These are phyloP conservation scores for Naganishia cerealis DNA, from an alignment of 1,284 basidiomycete genomes.

Conservation along the genomic window DNA sequence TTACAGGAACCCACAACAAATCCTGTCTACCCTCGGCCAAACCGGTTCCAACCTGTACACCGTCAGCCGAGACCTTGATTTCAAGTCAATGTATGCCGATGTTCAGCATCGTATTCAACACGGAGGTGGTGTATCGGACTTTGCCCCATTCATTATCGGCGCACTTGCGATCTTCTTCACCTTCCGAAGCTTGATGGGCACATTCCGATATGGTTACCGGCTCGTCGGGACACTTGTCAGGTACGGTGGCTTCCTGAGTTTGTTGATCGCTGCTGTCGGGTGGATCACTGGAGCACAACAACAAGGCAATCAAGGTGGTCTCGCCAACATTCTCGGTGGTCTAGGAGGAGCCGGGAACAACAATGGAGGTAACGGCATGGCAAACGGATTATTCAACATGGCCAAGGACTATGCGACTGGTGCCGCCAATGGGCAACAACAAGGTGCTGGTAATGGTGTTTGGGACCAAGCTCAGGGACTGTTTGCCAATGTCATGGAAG, in stretches of 20 bases:
- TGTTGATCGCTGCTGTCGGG: slow-evolving; percentile 25
- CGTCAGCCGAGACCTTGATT: slow-evolving; percentile 24
- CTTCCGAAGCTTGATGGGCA: slow-evolving; percentile 26
- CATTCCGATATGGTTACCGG: slow-evolving; percentile 11
- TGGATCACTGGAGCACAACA: slow-evolving; percentile 26
- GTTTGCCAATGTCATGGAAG: slow-evolving; percentile 27
- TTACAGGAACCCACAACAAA: slow-evolving; percentile 28
- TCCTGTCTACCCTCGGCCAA: slow-evolving; percentile 28
- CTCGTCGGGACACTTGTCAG: slow-evolving; percentile 20
- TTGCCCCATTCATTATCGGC: slow-evolving; percentile 24
- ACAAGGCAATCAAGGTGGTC: slow-evolving; percentile 15
- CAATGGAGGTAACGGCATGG: slow-evolving; percentile 21
- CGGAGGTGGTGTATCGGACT: background rate
- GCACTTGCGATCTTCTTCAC: slow-evolving; percentile 27
- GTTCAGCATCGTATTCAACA: slow-evolving; percentile 9
- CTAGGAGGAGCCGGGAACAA: slow-evolving; percentile 20
- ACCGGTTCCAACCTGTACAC: slow-evolving; percentile 22
- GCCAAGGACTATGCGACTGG: slow-evolving; percentile 24
- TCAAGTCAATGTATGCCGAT: slow-evolving; percentile 11
- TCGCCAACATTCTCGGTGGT: slow-evolving; percentile 23
- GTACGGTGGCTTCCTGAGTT: slow-evolving; percentile 25
- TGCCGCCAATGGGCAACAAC: slow-evolving; percentile 9
- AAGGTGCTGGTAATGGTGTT: slow-evolving; percentile 9
- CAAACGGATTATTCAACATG: slow-evolving; percentile 27
- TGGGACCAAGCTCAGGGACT: slow-evolving; percentile 27